phyloP scores from a whole-genome alignment of 75 land plant genomes.

The Cunninghamia lanceolata region DNA sequence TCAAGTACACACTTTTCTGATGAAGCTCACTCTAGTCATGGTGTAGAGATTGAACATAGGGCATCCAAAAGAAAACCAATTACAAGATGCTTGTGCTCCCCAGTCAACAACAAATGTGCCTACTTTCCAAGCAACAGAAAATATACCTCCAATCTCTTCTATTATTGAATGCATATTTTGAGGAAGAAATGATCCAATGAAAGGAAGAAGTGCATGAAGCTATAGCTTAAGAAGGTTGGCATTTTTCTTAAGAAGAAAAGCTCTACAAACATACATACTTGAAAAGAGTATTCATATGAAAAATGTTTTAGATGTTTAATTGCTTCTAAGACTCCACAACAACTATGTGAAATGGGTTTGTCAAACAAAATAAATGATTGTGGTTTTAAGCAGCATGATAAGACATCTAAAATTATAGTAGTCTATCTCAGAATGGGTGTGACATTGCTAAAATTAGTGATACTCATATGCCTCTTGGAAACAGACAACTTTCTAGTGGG shows the following conservation, averaged over 20 bases:
- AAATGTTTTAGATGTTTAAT: not conserved
- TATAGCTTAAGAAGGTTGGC: not conserved
- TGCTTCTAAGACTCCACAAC: not conserved
- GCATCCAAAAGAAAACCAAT: not conserved
- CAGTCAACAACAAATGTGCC: not conserved
- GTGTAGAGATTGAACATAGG: not conserved
- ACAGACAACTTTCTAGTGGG: too few relatives aligned
- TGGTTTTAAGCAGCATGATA: not conserved
- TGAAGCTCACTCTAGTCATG: too few relatives aligned
- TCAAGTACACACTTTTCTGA: too few relatives aligned
- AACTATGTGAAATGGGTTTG: not conserved
- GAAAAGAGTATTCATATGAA: not conserved
- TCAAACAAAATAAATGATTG: not conserved
- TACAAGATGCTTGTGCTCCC: not conserved
- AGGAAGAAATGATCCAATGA: not conserved
- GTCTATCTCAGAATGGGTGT: not conserved
- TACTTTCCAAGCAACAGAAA: too few relatives aligned
- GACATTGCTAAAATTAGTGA: not conserved
- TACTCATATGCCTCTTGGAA: too few relatives aligned
- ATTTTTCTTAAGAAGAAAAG: not conserved
- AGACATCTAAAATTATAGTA: not conserved
- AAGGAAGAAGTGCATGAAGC: not conserved
- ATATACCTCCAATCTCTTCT: not conserved
- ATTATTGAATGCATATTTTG: not conserved
- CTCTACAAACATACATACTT: not conserved